These are phyloP conservation scores for Camellia oleifera DNA, from an alignment of 179 eudicot species.

Conservation along the genomic window DNA sequence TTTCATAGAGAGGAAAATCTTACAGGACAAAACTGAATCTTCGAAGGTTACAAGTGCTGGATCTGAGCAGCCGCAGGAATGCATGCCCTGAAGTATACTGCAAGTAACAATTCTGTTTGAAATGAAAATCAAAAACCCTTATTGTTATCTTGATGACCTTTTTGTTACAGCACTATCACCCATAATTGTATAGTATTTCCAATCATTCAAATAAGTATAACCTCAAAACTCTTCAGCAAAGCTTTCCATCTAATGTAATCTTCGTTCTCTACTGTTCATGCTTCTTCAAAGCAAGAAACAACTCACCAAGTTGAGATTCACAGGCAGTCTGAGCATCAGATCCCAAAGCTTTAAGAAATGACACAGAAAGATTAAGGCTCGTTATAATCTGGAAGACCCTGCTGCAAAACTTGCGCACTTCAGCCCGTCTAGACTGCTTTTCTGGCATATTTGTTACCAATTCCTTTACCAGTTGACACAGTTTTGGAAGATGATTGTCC, in stretches of 20 bases:
- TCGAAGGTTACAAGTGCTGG: background rate
- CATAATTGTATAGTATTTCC: background rate
- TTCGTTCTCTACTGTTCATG: background rate
- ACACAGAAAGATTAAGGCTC: constrained; percentile 36
- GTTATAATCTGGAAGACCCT: constrained; percentile 37
- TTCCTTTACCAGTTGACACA: constrained; percentile 49
- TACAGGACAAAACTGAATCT: background rate
- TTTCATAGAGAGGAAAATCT: constrained; percentile 5
- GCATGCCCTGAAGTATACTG: background rate
- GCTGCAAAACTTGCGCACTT: constrained; percentile 57
- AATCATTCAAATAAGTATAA: background rate
- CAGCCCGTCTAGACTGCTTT: constrained; percentile 75
- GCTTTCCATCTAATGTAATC: background rate
- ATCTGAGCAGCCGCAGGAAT: constrained; percentile 1
- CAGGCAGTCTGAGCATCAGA: constrained; percentile 60
- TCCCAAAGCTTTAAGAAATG: constrained; percentile 60
- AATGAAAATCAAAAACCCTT: background rate
- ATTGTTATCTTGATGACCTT: background rate
- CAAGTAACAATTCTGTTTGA: background rate
- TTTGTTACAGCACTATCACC: background rate
- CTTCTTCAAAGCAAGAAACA: constrained; percentile 64
- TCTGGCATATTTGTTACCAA: constrained; percentile 69
- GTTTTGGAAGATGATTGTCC: constrained; percentile 43
- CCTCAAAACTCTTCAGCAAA: background rate
- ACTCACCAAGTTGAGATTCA: constrained; percentile 70